Evolutionary conservation across 148 eudicot genomes (phyloP), one percentile per base, ranked within the genome.

Genomic region (Tetragonia tetragonoides): DNA sequence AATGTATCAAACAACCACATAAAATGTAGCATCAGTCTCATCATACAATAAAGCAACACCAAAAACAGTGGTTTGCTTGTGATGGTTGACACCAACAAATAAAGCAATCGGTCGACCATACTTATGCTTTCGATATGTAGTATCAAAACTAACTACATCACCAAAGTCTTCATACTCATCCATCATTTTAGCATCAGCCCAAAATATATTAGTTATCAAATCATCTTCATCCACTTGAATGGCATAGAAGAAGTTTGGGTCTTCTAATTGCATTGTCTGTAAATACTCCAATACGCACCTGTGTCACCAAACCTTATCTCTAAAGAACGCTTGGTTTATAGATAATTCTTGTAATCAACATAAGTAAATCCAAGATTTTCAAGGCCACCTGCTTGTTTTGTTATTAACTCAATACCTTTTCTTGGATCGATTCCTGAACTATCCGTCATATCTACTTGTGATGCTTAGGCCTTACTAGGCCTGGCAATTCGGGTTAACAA

Each of bases 1-100:
- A 82, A 82, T 12, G 78, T 82, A 15, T 82, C 61, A 59, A 82
- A 82, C 14, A 82, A 42, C 84, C 81, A 77, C 10, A 39, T 34
- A 77, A 82, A 82, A 82, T 17, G 73, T 65, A 7, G 12, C 41
- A 47, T 56, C 20, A 34, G 59, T 77, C 68, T 77, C 78, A 72
- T 64, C 73, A 77, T 72, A 72, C 70, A 66, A 39, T 39, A 66
- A 34, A 6, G 81, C 74, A n/a, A 15, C 68, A 78, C 68, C 81
- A 78, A 70, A 70, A 15, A 78, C 17, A 20, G 41, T 41, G 1
- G 75, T 78, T 78, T 69, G 54, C 42, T 70, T 42, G 34, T 64
- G 54, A 69, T 82, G 77, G 24, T 82, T 28, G 34, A 28, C 34
- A 28, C 34, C 34, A 28, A 28, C 34, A 28, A 28, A 28, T 28